Percentiles rank a stretch among this genome's conserved stretches.
Conservation (phyloP, 257 asterid species). For the Fraxinus excelsior region DNA sequence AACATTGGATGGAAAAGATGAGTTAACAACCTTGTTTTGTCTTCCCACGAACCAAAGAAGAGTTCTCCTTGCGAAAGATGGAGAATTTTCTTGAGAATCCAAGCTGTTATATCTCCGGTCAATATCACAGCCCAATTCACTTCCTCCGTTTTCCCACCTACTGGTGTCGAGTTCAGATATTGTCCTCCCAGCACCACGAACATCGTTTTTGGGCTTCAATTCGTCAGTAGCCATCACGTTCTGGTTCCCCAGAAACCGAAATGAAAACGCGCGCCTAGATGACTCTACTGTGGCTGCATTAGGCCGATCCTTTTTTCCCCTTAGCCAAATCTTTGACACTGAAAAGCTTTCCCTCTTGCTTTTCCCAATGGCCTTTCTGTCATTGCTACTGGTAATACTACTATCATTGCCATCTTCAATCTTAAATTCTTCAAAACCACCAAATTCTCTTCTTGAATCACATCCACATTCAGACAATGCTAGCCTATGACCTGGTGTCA, state of each 20-base stretch:
- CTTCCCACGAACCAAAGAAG: conserved; percentile 64
- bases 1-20: conserved; percentile 42
- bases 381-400: not conserved
- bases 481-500: conserved; percentile 58
- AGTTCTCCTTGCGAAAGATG: conserved; percentile 61
- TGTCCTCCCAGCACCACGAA: conserved; percentile 31
- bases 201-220: conserved; percentile 26
- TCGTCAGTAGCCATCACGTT: conserved; percentile 17
- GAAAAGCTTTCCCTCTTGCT: conserved; percentile 54
- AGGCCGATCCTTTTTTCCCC: conserved; percentile 41
- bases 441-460: conserved; percentile 76
- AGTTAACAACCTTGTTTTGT: conserved; percentile 58
- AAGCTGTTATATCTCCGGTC: conserved; percentile 47
- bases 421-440: conserved; percentile 56
- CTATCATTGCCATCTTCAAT: not conserved
- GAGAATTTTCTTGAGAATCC: conserved; percentile 47
- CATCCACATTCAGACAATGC: conserved; percentile 85
- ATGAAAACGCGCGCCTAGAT: conserved; percentile 51
- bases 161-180: conserved; percentile 43
- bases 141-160: conserved; percentile 40
- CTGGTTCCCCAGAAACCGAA: conserved; percentile 38
- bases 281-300: conserved; percentile 27
- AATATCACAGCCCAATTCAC: conserved; percentile 31
- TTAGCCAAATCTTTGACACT: conserved; percentile 58
- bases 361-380: conserved; percentile 29